Conservation (phyloP, 805 yeast genomes). For the Phaffomyces thermotolerans region DNA sequence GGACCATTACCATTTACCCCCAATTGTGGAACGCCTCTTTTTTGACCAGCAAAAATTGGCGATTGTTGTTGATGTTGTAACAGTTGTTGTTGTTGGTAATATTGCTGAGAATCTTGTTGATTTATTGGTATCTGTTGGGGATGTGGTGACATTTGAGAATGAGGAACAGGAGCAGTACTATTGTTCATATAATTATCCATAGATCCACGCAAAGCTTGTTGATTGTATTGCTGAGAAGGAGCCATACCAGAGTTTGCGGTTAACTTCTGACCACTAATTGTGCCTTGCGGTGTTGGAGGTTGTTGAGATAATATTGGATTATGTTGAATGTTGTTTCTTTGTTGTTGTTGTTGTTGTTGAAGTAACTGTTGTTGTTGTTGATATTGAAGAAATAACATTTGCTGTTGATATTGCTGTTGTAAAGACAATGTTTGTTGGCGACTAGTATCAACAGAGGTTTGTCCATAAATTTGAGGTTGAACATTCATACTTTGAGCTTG, state of each 20-base stretch:
- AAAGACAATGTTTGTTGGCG: slow-evolving; percentile 24
- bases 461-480: slow-evolving; percentile 15
- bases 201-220: not conserved
- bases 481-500: slow-evolving; percentile 8
- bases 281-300: not conserved
- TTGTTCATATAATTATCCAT: not conserved
- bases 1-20: slow-evolving; percentile 6
- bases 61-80: slow-evolving; percentile 23
- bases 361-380: slow-evolving; percentile 21
- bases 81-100: slow-evolving; percentile 21
- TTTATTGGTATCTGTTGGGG: not conserved
- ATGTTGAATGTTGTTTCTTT: not conserved
- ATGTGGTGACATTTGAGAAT: slow-evolving; percentile 8
- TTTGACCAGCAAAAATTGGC: slow-evolving; percentile 21
- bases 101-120: slow-evolving; percentile 8
- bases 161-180: not conserved
- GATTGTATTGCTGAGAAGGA: slow-evolving; percentile 1
- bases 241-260: no score
- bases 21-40: slow-evolving; percentile 7
- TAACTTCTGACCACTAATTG: not conserved
- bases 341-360: slow-evolving; percentile 10
- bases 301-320: not conserved
- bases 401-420: slow-evolving; percentile 22
- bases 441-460: slow-evolving; percentile 6
- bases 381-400: slow-evolving; percentile 5